These are phyloP conservation scores for Orbilia quercus DNA, from an alignment of 2,329 filamentous ascomycete species.

Conservation along the genomic window DNA sequence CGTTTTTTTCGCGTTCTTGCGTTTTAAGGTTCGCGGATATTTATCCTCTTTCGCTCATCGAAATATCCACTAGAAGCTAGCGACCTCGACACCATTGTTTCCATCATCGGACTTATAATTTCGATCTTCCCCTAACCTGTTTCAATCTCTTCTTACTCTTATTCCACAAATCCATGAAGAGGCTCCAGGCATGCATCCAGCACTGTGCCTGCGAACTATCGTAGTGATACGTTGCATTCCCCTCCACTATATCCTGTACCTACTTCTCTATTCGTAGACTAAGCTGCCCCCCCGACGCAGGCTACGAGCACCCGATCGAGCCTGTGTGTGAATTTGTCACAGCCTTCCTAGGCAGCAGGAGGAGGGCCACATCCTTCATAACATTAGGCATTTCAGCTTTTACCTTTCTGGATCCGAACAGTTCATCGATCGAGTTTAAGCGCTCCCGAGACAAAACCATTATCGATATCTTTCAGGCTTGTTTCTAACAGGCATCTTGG, in stretches of 20 bases:
- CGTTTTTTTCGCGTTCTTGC: no score
- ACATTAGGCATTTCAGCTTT: not conserved
- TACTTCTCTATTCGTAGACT: constrained; percentile 20
- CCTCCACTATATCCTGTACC: constrained; percentile 11
- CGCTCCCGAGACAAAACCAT: no score
- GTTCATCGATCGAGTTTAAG: not conserved
- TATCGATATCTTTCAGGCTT: constrained; percentile 24
- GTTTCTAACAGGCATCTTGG: not conserved
- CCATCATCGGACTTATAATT: no score
- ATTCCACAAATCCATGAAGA: constrained; percentile 3
- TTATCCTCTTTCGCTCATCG: not conserved
- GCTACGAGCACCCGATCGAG: not conserved
- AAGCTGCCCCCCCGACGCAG: not conserved
- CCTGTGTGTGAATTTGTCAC: not conserved
- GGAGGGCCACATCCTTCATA: not conserved
- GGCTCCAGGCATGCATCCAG: constrained; percentile 28
- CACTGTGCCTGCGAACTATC: constrained; percentile 15
- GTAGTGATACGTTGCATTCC: not conserved
- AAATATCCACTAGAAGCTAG: no score
- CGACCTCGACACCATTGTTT: no score
- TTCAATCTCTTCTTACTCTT: constrained; percentile 6
- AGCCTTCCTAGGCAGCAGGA: constrained; percentile 8
- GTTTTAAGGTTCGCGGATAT: not conserved
- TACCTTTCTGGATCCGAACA: not conserved
- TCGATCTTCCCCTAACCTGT: constrained; percentile 8